Percentiles rank a stretch among this genome's conserved stretches.
Conservation (phyloP, 1,284 basidiomycete species). For the Ganoderma leucocontextum region DNA sequence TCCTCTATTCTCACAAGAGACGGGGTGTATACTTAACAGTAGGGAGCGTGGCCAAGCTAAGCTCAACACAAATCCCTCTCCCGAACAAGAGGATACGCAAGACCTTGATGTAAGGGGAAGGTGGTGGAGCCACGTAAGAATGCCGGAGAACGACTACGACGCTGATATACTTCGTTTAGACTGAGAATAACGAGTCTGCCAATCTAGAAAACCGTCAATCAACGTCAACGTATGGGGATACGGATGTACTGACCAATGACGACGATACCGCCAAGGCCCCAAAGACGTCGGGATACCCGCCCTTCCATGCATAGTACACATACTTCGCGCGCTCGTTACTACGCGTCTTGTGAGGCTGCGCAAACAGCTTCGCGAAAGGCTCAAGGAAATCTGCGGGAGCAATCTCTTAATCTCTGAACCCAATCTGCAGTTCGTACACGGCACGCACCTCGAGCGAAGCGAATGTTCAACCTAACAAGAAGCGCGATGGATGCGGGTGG, state of each 20-base stretch:
- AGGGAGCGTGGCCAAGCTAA: background rate
- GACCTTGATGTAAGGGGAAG: background rate
- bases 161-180: background rate
- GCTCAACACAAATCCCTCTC: background rate
- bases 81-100: background rate
- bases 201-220: background rate
- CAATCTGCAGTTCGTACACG: constrained; percentile 26
- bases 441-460: constrained; percentile 58
- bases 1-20: background rate
- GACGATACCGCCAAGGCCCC: background rate
- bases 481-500: constrained; percentile 75
- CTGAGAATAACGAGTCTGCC: background rate
- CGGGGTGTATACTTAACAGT: background rate
- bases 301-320: constrained; percentile 69
- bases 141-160: background rate
- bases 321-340: constrained; percentile 74
- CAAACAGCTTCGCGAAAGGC: constrained; percentile 60
- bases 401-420: constrained; percentile 26
- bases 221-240: background rate
- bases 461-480: constrained; percentile 70
- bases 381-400: constrained; percentile 34
- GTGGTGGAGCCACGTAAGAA: background rate
- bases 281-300: constrained; percentile 35
- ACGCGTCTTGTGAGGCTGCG: constrained; percentile 72
- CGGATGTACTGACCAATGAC: background rate